Conservation (phyloP, 352 stramenopile species). For the Thalassiosira hispida region DNA sequence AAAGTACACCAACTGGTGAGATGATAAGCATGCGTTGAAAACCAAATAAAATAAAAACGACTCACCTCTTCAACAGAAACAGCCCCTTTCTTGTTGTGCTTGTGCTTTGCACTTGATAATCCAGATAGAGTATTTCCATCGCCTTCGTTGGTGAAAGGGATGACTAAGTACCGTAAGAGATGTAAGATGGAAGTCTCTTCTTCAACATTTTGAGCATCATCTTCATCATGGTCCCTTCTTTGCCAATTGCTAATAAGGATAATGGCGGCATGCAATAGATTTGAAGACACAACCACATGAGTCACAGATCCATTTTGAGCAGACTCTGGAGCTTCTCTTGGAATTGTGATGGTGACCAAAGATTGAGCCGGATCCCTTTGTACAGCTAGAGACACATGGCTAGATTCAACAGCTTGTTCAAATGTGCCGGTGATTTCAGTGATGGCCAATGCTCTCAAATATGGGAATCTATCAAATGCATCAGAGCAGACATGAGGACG, state of each 20-base stretch:
- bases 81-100: constrained; percentile 37
- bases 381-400: not conserved
- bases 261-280: constrained; percentile 64
- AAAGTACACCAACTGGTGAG: constrained; percentile 8
- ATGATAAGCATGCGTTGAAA: constrained; percentile 11
- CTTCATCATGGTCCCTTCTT: constrained; percentile 21
- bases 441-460: constrained; percentile 62
- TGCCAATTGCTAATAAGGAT: constrained; percentile 76
- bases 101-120: constrained; percentile 56
- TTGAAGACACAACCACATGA: constrained; percentile 19
- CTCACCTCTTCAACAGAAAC: constrained; percentile 73
- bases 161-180: constrained; percentile 39
- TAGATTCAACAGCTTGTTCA: constrained; percentile 27
- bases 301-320: not conserved
- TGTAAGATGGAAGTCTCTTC: constrained; percentile 39
- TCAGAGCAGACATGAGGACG: constrained; percentile 66
- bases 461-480: constrained; percentile 60
- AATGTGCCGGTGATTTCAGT: constrained; percentile 38
- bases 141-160: constrained; percentile 17
- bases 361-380: not conserved
- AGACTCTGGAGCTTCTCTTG: not conserved
- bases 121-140: constrained; percentile 28
- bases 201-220: constrained; percentile 7
- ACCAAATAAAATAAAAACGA: constrained; percentile 7
- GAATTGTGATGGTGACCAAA: constrained; percentile 25